A percentile compares a stretch with the other conserved stretches of the same genome.
These are phyloP conservation scores for Magnusiomyces clavatus DNA, from an alignment of 1,139 yeast genomes.

Conservation along the genomic window DNA sequence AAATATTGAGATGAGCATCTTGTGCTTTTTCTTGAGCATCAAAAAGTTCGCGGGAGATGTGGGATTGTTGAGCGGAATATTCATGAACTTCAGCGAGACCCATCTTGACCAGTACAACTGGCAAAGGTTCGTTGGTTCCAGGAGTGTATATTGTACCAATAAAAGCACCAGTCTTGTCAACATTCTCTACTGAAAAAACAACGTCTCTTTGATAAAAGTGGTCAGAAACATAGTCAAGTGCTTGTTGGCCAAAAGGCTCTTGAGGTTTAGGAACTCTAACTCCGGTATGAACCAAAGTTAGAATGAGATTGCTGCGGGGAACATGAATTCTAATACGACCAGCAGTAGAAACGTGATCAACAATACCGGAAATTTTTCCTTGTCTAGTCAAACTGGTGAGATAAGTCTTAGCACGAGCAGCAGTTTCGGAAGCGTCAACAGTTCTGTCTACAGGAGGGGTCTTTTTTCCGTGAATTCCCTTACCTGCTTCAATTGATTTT, in stretches of 20 bases:
- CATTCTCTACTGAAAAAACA: conserved; percentile 57
- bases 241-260: conserved; percentile 43
- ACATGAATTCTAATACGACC: conserved; percentile 59
- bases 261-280: conserved; percentile 41
- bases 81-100: conserved; percentile 66
- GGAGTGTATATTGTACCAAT: conserved; percentile 61
- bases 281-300: conserved; percentile 73
- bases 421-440: conserved; percentile 74
- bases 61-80: conserved; percentile 45
- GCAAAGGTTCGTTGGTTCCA: conserved; percentile 42
- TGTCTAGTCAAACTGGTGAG: conserved; percentile 63
- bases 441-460: conserved; percentile 52
- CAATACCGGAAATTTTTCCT: conserved; percentile 55
- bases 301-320: conserved; percentile 64
- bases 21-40: conserved; percentile 62
- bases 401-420: conserved; percentile 65
- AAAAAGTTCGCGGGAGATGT: conserved; percentile 42
- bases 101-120: conserved; percentile 49
- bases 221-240: conserved; percentile 47
- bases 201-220: conserved; percentile 66
- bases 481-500: conserved; percentile 46
- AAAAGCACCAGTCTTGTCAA: conserved; percentile 76
- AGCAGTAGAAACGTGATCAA: conserved; percentile 62
- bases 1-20: conserved; percentile 48
- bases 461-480: conserved; percentile 58